Conservation (phyloP, 2,329 filamentous ascomycete species). For the Fusarium nelsonii region DNA sequence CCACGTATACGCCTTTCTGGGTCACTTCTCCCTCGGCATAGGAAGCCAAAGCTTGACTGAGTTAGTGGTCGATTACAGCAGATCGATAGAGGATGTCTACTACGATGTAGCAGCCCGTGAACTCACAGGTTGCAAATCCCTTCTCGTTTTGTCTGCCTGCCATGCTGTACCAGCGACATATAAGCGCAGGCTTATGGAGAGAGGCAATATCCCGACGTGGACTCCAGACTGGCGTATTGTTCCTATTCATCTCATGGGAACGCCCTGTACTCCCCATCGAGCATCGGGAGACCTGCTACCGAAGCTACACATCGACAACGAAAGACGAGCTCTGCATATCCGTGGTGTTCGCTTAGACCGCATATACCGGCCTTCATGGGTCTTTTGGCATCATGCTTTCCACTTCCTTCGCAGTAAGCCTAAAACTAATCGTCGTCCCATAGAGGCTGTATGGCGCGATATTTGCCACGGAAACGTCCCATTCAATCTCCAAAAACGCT, state of each 20-base stretch:
- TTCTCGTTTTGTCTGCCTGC: constrained; percentile 50
- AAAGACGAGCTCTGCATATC: constrained; percentile 44
- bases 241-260: constrained; percentile 51
- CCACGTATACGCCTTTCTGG: constrained; percentile 54
- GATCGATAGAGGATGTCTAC: constrained; percentile 50
- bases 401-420: constrained; percentile 43
- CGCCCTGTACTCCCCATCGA: constrained; percentile 50
- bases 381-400: constrained; percentile 51
- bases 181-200: constrained; percentile 12
- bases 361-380: constrained; percentile 44
- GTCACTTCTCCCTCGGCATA: constrained; percentile 51
- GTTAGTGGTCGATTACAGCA: constrained; percentile 50
- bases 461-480: constrained; percentile 42
- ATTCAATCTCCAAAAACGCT: constrained; percentile 47
- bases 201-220: constrained; percentile 51
- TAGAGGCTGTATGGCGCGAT: constrained; percentile 49
- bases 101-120: constrained; percentile 51
- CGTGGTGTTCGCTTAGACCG: constrained; percentile 49
- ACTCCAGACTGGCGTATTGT: constrained; percentile 55
- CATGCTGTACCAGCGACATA: constrained; percentile 39
- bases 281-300: constrained; percentile 48
- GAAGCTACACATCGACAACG: constrained; percentile 46
- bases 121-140: constrained; percentile 47
- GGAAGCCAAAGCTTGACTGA: constrained; percentile 42
- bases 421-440: constrained; percentile 32